These are phyloP conservation scores for Trichothecium sympodiale DNA, from an alignment of 2,329 filamentous ascomycete genomes.

Conservation along the genomic window DNA sequence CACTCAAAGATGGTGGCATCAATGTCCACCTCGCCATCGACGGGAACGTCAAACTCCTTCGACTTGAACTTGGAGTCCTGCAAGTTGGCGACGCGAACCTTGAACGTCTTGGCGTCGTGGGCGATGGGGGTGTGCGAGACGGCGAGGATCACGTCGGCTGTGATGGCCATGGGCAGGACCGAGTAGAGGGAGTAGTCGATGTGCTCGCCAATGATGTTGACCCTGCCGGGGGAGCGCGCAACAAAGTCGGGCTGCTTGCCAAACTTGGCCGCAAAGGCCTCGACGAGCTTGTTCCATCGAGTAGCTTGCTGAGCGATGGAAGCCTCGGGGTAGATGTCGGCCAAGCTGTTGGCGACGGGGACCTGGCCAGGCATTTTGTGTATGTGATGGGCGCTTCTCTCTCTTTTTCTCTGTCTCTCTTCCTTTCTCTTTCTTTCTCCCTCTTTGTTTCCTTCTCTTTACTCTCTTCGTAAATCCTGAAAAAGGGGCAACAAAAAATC, in stretches of 20 bases:
- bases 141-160: constrained; percentile 80
- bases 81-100: constrained; percentile 71
- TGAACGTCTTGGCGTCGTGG: constrained; percentile 41
- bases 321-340: constrained; percentile 74
- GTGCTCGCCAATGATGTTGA: constrained; percentile 98
- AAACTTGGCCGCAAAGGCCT: constrained; percentile 60
- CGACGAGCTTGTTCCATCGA: constrained; percentile 66
- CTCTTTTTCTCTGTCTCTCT: background rate
- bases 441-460: too few species aligned
- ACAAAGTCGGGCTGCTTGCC: constrained; percentile 67
- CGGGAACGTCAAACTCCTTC: constrained; percentile 62
- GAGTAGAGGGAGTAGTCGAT: constrained; percentile 98
- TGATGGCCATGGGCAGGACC: constrained; percentile 90
- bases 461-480: too few species aligned
- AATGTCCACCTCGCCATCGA: constrained; percentile 57
- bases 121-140: constrained; percentile 47
- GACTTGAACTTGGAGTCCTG: constrained; percentile 63
- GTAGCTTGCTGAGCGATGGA: constrained; percentile 54
- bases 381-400: constrained; percentile 1
- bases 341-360: constrained; percentile 62
- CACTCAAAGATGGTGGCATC: constrained; percentile 81
- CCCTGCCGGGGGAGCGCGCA: constrained; percentile 80
- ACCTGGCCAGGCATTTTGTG: constrained; percentile 44
- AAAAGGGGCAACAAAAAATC: too few species aligned
- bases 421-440: too few species aligned